Percentiles rank a stretch among this genome's conserved stretches.
Evolutionary conservation across 768 basidiomycete genomes (phyloP).

Genomic region (Hortiboletus campestris): DNA sequence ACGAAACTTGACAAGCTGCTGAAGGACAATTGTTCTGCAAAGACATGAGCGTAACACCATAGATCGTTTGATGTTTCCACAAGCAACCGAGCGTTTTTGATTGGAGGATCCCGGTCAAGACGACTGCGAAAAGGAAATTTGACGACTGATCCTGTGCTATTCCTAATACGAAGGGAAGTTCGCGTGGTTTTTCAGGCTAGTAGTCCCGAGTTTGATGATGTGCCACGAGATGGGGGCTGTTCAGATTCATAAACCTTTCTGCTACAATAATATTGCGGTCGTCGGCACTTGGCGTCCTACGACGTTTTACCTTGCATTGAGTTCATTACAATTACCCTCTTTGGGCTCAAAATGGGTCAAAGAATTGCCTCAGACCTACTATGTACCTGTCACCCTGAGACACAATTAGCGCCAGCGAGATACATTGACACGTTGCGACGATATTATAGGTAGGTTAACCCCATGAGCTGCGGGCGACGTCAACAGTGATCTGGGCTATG

Average conservation of each 20-base stretch:
- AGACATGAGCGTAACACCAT: background rate
- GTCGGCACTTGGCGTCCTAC: background rate
- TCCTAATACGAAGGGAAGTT: background rate
- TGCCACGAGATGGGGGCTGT: background rate
- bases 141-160: background rate
- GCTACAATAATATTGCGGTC: background rate
- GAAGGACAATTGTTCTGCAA: background rate
- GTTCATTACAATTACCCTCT: background rate
- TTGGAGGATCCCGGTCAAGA: background rate
- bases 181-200: background rate
- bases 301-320: constrained; percentile 4
- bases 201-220: background rate
- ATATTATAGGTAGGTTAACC: background rate
- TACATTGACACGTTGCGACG: background rate
- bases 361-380: background rate
- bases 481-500: constrained; percentile 1
- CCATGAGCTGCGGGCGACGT: background rate
- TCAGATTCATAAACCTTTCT: background rate
- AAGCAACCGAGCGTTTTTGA: background rate
- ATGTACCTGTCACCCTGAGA: background rate
- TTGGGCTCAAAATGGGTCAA: background rate
- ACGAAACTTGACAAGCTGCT: constrained; percentile 1
- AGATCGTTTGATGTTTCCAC: background rate
- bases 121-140: background rate
- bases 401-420: background rate